Evolutionary conservation across 2,329 filamentous ascomycete species (phyloP).

Genomic region (Davidsoniella australis): DNA sequence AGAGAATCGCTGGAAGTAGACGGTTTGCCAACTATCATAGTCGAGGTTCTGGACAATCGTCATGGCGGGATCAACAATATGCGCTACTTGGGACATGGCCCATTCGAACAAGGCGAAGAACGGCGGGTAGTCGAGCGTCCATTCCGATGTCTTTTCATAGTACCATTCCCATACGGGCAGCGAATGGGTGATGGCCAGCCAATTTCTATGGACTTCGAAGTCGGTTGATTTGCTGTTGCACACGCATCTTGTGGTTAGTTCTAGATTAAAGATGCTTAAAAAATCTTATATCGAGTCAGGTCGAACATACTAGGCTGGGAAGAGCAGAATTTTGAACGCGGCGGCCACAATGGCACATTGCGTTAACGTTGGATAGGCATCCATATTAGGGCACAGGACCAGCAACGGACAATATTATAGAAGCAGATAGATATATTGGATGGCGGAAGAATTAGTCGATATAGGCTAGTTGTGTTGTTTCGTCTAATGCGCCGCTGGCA

Average conservation of each 20-base stretch:
- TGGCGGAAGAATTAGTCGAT: neutral
- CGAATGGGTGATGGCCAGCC: slow-evolving; percentile 89
- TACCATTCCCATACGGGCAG: slow-evolving; percentile 85
- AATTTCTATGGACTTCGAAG: slow-evolving; percentile 97
- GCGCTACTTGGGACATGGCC: slow-evolving; percentile 66
- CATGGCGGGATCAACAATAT: slow-evolving; percentile 64
- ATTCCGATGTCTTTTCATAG: slow-evolving; percentile 94
- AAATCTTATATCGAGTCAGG: neutral
- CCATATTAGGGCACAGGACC: slow-evolving; percentile 36
- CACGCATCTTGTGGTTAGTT: slow-evolving; percentile 1
- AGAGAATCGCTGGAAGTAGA: slow-evolving; percentile 83
- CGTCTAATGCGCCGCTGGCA: neutral
- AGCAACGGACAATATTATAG: slow-evolving; percentile 2
- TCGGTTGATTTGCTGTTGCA: slow-evolving; percentile 79
- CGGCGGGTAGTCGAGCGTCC: slow-evolving; percentile 96
- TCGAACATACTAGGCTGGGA: slow-evolving; percentile 73
- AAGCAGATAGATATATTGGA: neutral
- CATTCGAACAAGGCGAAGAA: slow-evolving; percentile 98
- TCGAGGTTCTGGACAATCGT: slow-evolving; percentile 62
- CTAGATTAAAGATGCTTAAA: neutral
- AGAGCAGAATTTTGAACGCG: slow-evolving; percentile 79
- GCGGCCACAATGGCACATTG: slow-evolving; percentile 77
- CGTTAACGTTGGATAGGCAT: slow-evolving; percentile 68
- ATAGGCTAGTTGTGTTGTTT: neutral
- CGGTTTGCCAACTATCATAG: slow-evolving; percentile 82